Evolutionary conservation across 2,329 filamentous ascomycete genomes (phyloP).

Genomic region (Sphaerulina musiva): DNA sequence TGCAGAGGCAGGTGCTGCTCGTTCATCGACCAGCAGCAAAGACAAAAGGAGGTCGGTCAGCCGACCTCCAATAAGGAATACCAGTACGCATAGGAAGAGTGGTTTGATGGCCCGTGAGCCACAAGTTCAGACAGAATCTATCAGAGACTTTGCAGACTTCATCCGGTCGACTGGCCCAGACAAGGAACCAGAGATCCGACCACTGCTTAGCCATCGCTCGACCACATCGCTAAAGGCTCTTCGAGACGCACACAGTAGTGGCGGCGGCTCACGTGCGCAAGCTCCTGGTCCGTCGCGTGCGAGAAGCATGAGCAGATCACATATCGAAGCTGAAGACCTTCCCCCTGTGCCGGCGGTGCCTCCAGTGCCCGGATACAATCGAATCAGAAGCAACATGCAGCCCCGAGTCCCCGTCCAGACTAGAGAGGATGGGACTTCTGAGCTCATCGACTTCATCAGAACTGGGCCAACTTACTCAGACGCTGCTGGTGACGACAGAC

Average conservation of each 20-base stretch:
- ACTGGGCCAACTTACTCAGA: conserved; percentile 58
- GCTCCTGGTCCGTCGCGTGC: conserved; percentile 20
- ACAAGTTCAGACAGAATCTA: conserved; percentile 62
- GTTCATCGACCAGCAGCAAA: conserved; percentile 12
- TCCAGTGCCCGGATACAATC: conserved; percentile 18
- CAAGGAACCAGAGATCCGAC: conserved; percentile 24
- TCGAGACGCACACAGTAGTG: conserved; percentile 9
- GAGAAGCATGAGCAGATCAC: conserved; percentile 17
- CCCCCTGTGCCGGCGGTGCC: conserved; percentile 25
- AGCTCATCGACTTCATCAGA: conserved; percentile 92
- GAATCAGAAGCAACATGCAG: conserved; percentile 23
- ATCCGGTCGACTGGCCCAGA: conserved; percentile 74
- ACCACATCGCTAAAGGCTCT: conserved; percentile 23
- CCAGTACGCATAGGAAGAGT: conserved; percentile 28
- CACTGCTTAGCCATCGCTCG: conserved; percentile 22
- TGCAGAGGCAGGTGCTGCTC: conserved; percentile 13
- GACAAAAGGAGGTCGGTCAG: conserved; percentile 29
- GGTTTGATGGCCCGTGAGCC: conserved; percentile 60
- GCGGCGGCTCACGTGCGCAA: conserved; percentile 19
- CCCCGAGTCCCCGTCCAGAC: conserved; percentile 51
- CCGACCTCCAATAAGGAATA: conserved; percentile 30
- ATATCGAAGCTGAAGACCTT: conserved; percentile 11
- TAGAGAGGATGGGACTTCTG: conserved; percentile 64
- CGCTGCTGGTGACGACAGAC: conserved; percentile 23
- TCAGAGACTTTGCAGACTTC: conserved; percentile 80